Base-by-base conservation (phyloP, 352 stramenopile species). In the Pythium guiyangense region DNA sequence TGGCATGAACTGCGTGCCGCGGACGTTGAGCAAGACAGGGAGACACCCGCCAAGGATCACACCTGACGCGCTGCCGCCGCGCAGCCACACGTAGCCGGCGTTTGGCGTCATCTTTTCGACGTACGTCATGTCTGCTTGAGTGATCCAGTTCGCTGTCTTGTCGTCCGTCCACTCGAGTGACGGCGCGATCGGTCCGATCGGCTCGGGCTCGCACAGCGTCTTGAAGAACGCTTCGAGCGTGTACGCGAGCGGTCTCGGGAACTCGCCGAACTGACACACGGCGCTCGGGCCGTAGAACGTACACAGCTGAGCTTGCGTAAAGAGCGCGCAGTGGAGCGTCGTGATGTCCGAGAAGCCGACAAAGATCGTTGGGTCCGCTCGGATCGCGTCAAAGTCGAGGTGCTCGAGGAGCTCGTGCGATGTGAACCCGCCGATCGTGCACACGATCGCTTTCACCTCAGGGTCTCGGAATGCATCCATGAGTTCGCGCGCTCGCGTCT, bases 131-230 rank as follows among this genome's bases (percentile, higher is more conserved):
- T 89, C 78, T 1, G 60, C 63, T 14, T 66, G 59, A 0, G 66
- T 77, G 29, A 82, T 53, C 77, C 79, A 89, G 65, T 89, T 80
- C 2, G 70, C 65, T 5, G 74, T 83, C 58, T 84, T 86, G 64
- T 89, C 74, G 47, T 87, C 72, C 2, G 67, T 79, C 76, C 74
- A 89, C 45, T 85, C 70, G 0, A 27, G 40, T 3, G 76, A 89
- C 10, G 76, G 60, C 10, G 29, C 12, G 31, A 87, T 52, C 0
- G 53, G 26, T 0, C 76, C 71, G 17, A 84, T 57, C 4, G 74
- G 64, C 0, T 60, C 9, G 3, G 47, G n/a, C 3, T 48, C 60
- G 29, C 60, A 40, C 15, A 79, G 47, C 6, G 70, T 68, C 17
- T 56, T 69, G 48, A 52, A 72, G 37, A 84, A 89, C 17, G 69